Percentiles rank a stretch among this genome's conserved stretches.
Conservation (phyloP, 2,329 filamentous ascomycete genomes). For the Colletotrichum filicis region DNA sequence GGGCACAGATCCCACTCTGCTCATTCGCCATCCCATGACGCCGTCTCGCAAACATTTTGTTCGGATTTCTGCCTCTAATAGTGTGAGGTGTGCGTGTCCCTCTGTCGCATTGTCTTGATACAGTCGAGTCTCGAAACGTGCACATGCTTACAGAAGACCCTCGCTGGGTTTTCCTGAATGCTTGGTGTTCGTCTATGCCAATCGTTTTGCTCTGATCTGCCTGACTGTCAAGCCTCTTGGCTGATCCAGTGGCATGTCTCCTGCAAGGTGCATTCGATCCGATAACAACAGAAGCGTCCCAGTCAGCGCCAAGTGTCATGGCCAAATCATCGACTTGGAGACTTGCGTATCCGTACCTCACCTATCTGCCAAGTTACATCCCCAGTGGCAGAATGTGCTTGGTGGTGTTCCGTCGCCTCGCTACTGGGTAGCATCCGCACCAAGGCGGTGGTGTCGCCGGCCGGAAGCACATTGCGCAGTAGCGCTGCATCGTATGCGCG, state of each 20-base stretch:
- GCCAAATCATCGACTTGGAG: not conserved
- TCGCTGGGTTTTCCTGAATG: not conserved
- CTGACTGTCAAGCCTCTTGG: not conserved
- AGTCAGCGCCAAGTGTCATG: not conserved
- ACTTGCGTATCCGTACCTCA: not conserved
- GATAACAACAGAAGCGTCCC: not conserved
- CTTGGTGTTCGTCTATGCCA: slow-evolving; percentile 6
- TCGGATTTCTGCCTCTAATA: not conserved
- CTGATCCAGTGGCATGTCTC: slow-evolving; percentile 7
- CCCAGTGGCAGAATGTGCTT: not conserved
- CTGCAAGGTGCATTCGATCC: slow-evolving; percentile 1
- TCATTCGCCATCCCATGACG: slow-evolving; percentile 5
- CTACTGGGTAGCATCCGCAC: slow-evolving; percentile 2
- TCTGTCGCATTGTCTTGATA: not conserved
- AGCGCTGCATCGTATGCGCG: not conserved
- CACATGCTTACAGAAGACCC: not conserved
- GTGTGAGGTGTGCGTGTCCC: not conserved
- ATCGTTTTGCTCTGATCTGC: slow-evolving; percentile 5
- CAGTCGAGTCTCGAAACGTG: not conserved
- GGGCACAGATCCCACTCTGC: slow-evolving; percentile 14
- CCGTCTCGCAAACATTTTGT: not conserved
- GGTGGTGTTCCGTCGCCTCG: slow-evolving; percentile 3
- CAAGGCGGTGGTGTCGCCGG: slow-evolving; percentile 8
- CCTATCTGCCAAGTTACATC: not conserved
- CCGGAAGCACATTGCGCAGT: slow-evolving; percentile 13